These are phyloP conservation scores for Ganoderma lucidum DNA, from an alignment of 1,284 basidiomycete species.

Conservation along the genomic window DNA sequence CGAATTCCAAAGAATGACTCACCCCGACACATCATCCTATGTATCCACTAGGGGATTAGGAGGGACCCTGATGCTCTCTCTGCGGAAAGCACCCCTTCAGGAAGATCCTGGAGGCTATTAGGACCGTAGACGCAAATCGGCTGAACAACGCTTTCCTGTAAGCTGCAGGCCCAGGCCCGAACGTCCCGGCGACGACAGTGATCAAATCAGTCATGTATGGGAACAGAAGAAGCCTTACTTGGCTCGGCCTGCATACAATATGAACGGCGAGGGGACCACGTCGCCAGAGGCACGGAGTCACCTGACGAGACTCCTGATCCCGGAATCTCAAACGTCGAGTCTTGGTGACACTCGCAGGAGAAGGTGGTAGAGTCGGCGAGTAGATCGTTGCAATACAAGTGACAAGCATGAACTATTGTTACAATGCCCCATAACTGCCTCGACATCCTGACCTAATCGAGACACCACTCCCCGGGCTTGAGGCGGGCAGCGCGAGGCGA, in stretches of 20 bases:
- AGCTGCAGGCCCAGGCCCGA: no score
- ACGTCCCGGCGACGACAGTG: no score
- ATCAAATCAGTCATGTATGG: no score
- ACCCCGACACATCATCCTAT: not conserved
- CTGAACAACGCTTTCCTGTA: no score
- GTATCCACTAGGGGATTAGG: not conserved
- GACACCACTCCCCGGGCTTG: conserved; percentile 33
- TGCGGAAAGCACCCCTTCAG: not conserved
- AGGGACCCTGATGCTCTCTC: not conserved
- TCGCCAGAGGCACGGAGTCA: not conserved
- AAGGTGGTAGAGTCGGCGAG: conserved; percentile 16
- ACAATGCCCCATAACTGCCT: conserved; percentile 33
- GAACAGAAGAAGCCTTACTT: no score
- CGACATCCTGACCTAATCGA: conserved; percentile 33
- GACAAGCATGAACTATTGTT: conserved; percentile 33
- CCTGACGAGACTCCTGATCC: not conserved
- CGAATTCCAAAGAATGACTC: not conserved
- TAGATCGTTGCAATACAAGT: conserved; percentile 35
- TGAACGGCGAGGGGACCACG: no score
- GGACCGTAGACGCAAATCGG: no score
- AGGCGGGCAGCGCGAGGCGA: conserved; percentile 37
- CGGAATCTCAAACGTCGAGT: not conserved
- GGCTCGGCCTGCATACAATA: no score
- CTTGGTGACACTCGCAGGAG: not conserved
- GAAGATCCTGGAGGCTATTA: no score